These are phyloP conservation scores for Alternaria angustiovoidea DNA, from an alignment of 2,329 filamentous ascomycete genomes.

Conservation along the genomic window DNA sequence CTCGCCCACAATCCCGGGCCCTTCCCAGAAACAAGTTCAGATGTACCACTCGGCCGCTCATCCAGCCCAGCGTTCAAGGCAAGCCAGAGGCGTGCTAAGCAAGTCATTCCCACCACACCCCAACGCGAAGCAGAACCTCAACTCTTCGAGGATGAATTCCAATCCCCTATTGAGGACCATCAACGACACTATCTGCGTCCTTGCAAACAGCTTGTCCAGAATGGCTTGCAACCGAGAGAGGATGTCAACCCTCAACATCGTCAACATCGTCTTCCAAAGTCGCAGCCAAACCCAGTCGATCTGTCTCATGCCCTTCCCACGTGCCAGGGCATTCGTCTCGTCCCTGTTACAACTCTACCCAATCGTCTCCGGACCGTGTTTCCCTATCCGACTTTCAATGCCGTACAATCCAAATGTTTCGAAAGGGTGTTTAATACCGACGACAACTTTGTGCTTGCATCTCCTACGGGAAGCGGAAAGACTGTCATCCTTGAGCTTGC, in stretches of 20 bases:
- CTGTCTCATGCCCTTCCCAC: conserved; percentile 39
- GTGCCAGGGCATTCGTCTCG: conserved; percentile 67
- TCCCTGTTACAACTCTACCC: conserved; percentile 68
- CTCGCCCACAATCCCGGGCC: conserved; percentile 35
- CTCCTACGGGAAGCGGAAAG: conserved; percentile 86
- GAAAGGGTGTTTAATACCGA: conserved; percentile 69
- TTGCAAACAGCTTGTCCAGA: no score
- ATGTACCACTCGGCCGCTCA: conserved; percentile 33
- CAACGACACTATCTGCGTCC: background rate
- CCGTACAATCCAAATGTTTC: conserved; percentile 83
- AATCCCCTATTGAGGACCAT: background rate
- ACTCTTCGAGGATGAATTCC: background rate
- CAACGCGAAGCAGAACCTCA: background rate
- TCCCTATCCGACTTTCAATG: conserved; percentile 79
- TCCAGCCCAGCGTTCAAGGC: conserved; percentile 55
- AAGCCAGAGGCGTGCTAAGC: conserved; percentile 38
- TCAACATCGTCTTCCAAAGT: background rate
- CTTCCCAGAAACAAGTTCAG: conserved; percentile 41
- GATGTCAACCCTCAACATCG: background rate
- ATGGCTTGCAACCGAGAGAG: background rate
- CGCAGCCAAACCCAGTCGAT: background rate
- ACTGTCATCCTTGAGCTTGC: conserved; percentile 83
- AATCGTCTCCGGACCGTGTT: conserved; percentile 76
- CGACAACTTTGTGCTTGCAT: conserved; percentile 80
- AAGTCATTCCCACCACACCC: background rate